Evolutionary conservation across 192 early-diverging fungal species (phyloP).

Genomic region (Coemansia sp.): DNA sequence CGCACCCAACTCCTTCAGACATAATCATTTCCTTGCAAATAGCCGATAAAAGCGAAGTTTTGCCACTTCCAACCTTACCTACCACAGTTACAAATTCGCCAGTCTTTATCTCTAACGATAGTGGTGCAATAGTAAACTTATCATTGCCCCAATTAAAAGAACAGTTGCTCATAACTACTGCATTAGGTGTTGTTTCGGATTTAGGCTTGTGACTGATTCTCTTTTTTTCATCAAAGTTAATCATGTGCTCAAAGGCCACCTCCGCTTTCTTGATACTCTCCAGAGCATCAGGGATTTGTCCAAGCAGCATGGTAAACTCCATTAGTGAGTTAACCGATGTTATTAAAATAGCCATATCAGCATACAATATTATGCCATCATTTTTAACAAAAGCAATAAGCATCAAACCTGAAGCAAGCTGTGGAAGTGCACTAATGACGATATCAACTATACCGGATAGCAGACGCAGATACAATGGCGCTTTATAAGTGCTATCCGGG

Average conservation of each 20-base stretch:
- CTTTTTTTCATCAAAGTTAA: background rate
- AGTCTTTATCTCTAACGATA: conserved; percentile 9
- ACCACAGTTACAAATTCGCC: conserved; percentile 50
- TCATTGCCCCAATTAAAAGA: conserved; percentile 28
- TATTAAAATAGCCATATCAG: conserved; percentile 15
- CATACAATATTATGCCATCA: conserved; percentile 17
- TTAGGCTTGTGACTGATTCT: conserved; percentile 5
- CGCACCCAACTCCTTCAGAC: conserved; percentile 59
- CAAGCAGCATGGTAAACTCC: conserved; percentile 4
- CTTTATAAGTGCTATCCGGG: background rate
- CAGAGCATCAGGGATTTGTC: background rate
- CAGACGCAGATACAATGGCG: conserved; percentile 4
- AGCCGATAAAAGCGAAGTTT: conserved; percentile 59
- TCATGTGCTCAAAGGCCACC: conserved; percentile 1
- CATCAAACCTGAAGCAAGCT: conserved; percentile 56
- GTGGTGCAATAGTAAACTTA: conserved; percentile 17
- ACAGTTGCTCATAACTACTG: conserved; percentile 11
- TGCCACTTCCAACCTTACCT: conserved; percentile 61
- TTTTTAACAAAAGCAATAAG: conserved; percentile 56
- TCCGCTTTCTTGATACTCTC: conserved; percentile 7
- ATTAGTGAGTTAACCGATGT: conserved; percentile 15
- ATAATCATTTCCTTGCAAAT: conserved; percentile 77
- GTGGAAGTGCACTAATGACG: conserved; percentile 28
- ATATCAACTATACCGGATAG: conserved; percentile 2
- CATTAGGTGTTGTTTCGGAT: background rate